A percentile compares a stretch with the other conserved stretches of the same genome.
These are phyloP conservation scores for Coemansia asiatica DNA, from an alignment of 192 early-diverging fungal species.

Conservation along the genomic window DNA sequence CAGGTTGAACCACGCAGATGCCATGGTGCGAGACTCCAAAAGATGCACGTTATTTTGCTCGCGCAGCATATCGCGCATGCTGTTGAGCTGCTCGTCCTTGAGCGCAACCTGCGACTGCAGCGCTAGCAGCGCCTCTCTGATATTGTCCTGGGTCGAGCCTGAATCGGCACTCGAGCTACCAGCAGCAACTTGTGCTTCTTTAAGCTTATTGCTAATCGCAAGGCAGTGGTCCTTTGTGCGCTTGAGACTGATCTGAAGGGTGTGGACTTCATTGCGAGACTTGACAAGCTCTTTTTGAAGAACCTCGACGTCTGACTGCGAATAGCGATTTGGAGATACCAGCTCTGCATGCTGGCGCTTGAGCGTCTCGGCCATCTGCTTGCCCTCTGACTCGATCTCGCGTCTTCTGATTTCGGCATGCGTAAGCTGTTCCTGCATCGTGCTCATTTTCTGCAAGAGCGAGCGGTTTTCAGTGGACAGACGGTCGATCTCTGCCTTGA, in stretches of 20 bases:
- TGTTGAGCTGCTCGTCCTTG: conserved; percentile 60
- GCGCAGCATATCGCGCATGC: conserved; percentile 70
- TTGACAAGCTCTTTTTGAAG: conserved; percentile 49
- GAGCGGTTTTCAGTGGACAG: conserved; percentile 56
- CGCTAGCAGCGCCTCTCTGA: conserved; percentile 60
- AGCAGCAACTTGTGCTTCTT: conserved; percentile 18
- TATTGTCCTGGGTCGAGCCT: conserved; percentile 33
- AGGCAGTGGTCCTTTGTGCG: conserved; percentile 51
- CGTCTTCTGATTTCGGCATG: conserved; percentile 32
- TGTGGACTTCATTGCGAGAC: conserved; percentile 46
- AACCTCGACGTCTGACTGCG: conserved; percentile 37
- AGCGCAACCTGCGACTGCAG: conserved; percentile 52
- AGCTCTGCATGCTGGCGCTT: conserved; percentile 28
- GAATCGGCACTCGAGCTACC: conserved; percentile 19
- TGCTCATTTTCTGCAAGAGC: conserved; percentile 31
- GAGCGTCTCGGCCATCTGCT: conserved; percentile 26
- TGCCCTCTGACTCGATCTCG: conserved; percentile 28
- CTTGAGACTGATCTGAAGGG: conserved; percentile 41
- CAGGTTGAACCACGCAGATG: conserved; percentile 72
- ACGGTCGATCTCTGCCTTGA: conserved; percentile 37
- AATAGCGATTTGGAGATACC: conserved; percentile 20
- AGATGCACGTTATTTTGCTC: conserved; percentile 52
- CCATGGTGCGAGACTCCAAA: conserved; percentile 79
- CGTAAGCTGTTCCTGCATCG: conserved; percentile 31
- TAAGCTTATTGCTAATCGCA: conserved; percentile 30